These are phyloP conservation scores for Stropharia rugosoannulata DNA, from an alignment of 768 basidiomycete species.

Conservation along the genomic window DNA sequence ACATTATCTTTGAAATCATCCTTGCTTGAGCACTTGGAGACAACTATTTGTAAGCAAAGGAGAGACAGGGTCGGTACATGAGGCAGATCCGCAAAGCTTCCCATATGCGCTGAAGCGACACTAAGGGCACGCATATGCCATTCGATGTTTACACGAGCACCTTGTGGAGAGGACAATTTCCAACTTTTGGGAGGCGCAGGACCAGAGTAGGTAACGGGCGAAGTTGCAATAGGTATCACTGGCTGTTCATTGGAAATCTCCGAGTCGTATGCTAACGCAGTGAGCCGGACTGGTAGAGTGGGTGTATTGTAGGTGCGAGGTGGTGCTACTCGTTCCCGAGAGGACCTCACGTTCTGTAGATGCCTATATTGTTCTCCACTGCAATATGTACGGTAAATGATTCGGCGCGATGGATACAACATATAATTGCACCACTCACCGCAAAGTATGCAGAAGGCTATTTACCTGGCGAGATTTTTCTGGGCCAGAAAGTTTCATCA, in stretches of 20 bases:
- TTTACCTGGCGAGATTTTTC: conserved; percentile 32
- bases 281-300: conserved; percentile 44
- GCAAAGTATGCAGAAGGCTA: conserved; percentile 48
- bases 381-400: neutral
- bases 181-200: conserved; percentile 61
- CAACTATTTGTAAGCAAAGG: conserved; percentile 55
- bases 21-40: conserved; percentile 34
- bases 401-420: neutral
- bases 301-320: conserved; percentile 37
- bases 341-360: conserved; percentile 50
- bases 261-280: conserved; percentile 17
- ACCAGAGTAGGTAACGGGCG: conserved; percentile 34
- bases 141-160: conserved; percentile 26
- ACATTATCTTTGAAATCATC: conserved; percentile 45
- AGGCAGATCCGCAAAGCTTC: conserved; percentile 17
- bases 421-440: conserved; percentile 30
- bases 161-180: conserved; percentile 34
- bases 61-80: conserved; percentile 50
- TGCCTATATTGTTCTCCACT: conserved; percentile 78
- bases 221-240: neutral
- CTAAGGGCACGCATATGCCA: conserved; percentile 62
- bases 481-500: conserved; percentile 7
- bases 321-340: conserved; percentile 29
- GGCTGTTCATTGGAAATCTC: conserved; percentile 1
- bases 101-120: conserved; percentile 41